Evolutionary conservation across 2,329 filamentous ascomycete species (phyloP), one percentile per base, ranked within the genome.

Genomic region (Penicillium sp.): DNA sequence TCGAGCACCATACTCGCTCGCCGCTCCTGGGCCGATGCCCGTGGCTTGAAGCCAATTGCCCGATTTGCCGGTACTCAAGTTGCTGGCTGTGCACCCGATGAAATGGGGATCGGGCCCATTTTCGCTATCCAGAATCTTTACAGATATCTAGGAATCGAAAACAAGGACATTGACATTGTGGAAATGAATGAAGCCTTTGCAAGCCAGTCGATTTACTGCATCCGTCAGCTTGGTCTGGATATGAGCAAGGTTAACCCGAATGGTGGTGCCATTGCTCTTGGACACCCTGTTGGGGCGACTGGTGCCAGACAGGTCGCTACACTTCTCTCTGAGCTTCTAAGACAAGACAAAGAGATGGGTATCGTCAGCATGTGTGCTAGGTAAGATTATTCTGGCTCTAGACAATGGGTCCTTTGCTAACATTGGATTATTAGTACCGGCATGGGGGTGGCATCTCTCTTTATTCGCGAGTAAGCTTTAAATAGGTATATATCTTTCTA

Each of bases 101-200:
- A 96, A 81, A 97, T 97, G 93, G 92, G 93, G 33, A 81, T 97
- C 54, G 92, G 92, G 0, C 92, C 93, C 0, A 90, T 91, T 0
- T 69, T 96, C 25, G 92, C 90, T 0, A 93, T 97, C 49, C 92
- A 92, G 6, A 89, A 88, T 70, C 80, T 96, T 20, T 80, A 97
- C n/a, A 73, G 78, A n/a, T 83, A 85, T 58, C 83, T 88, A 1
- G 90, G 87, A 0, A 72, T 97, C 12, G 69, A 76, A 43, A 86
- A 78, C 11, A 78, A 80, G 2, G 90, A 97, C 54, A 84, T 97
- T 0, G 83, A 87, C 31, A 79, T 94, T 9, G 97, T 92, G 92
- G 92, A 97, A 79, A 89, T 97, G 74, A 97, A 97, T 73, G 92
- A 97, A 82, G 85, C 85, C 11, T 87, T 87, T 70, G 85, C 84